Base-by-base conservation (phyloP, 169 alveolate genomes). In the Eimeria sp. region DNA sequence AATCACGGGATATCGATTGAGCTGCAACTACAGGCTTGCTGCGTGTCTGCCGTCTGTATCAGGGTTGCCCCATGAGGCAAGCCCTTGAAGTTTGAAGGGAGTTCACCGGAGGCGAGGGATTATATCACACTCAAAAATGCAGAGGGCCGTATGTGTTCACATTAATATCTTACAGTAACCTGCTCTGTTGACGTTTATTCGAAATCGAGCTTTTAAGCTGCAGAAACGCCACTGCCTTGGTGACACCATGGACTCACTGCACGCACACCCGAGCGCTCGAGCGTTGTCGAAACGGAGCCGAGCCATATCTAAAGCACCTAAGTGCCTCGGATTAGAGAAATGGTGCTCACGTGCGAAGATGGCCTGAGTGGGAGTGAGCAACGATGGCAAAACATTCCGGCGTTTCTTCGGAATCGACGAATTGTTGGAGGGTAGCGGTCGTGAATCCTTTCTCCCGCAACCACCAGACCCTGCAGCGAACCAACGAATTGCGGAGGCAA, bases 321-420 rank as follows among this genome's bases (percentile, higher is more conserved):
- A 14, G 30, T 73, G 83, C 16, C 51, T 16, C 54, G 30, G 7
- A 43, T 6, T 1, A 16, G 20, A 73, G 83, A 3, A 40, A 40
- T 11, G 30, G 18, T 73, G 51, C 3, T 73, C 54, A 73, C n/a
- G 14, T 30, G n/a, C 57, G 83, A 34, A 16, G 83, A 34, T 63
- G 18, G 45, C 67, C 65, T 40, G 93, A 63, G 54, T 87, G 78
- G 34, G 93, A 87, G 45, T 57, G 72, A 16, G 93, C 93, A 49
- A 57, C 72, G 54, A 92, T 92, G 34, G 63, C 96, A 27, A 92
- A 92, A 30, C 89, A 76, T 61, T 92, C 96, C 14, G 96, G 96
- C 18, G 96, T 76, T 54, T 84, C 89, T 51, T 58, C 80, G 30
- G 90, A 40, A 47, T 72, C 76, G 25, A 84, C 87, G 72, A 92